These are phyloP conservation scores for Talaromyces sp. DNA, from an alignment of 2,329 filamentous ascomycete species.

Conservation along the genomic window DNA sequence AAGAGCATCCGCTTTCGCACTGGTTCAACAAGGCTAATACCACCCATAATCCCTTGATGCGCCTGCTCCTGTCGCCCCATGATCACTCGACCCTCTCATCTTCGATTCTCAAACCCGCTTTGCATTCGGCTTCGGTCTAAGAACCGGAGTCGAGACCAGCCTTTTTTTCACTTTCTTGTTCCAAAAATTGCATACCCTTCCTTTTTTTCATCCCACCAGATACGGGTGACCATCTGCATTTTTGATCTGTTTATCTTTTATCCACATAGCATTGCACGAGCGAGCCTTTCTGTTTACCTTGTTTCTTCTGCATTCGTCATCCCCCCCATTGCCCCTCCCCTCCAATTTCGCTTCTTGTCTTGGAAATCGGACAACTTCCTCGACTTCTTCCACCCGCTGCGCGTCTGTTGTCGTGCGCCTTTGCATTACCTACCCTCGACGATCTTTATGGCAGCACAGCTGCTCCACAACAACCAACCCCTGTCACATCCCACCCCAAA, in stretches of 20 bases:
- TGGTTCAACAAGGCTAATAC: conserved; percentile 16
- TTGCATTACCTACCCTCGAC: conserved; percentile 24
- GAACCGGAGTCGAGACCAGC: conserved; percentile 25
- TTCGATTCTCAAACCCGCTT: conserved; percentile 20
- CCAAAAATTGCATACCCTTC: conserved; percentile 41
- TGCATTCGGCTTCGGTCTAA: conserved; percentile 24
- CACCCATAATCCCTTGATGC: conserved; percentile 18
- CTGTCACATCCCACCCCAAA: conserved; percentile 6
- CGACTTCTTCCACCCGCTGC: conserved; percentile 20
- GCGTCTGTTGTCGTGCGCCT: conserved; percentile 26
- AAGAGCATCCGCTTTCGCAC: conserved; percentile 18
- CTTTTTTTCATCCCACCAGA: conserved; percentile 32
- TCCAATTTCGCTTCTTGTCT: conserved; percentile 14
- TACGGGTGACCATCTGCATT: conserved; percentile 38
- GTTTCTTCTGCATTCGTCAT: conserved; percentile 22
- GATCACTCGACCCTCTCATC: conserved; percentile 12
- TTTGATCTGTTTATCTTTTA: conserved; percentile 30
- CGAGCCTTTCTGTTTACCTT: conserved; percentile 40
- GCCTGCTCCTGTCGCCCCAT: conserved; percentile 18
- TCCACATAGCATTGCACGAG: conserved; percentile 52
- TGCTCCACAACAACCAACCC: conserved; percentile 15
- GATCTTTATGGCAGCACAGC: conserved; percentile 24
- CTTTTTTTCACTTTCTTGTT: conserved; percentile 28
- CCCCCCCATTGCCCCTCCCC: background rate
- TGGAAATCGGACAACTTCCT: conserved; percentile 11